Evolutionary conservation across 352 stramenopile genomes (phyloP).

Genomic region (Globisporangium spinosum): DNA sequence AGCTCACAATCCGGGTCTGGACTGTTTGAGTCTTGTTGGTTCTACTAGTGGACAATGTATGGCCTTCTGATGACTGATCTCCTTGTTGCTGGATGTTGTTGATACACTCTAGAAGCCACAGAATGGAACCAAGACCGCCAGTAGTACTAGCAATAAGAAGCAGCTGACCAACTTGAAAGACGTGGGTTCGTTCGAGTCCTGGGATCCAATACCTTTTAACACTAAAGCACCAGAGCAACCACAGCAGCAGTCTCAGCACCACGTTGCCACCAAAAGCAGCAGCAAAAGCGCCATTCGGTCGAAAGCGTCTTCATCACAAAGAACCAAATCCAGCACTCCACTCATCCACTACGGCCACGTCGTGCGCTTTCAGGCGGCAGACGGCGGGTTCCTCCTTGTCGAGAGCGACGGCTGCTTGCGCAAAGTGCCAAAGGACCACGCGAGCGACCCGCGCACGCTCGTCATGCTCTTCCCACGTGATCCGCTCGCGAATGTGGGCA

Average conservation of each 20-base stretch:
- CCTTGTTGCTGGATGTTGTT: neutral
- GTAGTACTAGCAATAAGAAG: neutral
- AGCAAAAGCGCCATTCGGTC: neutral
- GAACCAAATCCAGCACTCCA: neutral
- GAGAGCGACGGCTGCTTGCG: slow-evolving; percentile 31
- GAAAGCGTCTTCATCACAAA: neutral
- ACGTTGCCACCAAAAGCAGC: neutral
- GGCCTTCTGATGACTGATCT: neutral
- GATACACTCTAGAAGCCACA: neutral
- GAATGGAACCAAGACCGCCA: neutral
- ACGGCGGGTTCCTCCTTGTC: slow-evolving; percentile 38
- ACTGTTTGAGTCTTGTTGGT: too few relatives aligned
- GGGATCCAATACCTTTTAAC: neutral
- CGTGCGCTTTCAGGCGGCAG: slow-evolving; percentile 36
- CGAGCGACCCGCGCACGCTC: slow-evolving; percentile 30
- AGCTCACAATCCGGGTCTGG: slow-evolving; percentile 34
- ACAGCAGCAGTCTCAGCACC: neutral
- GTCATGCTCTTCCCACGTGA: slow-evolving; percentile 39
- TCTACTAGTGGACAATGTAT: too few relatives aligned
- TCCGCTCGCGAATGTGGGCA: slow-evolving; percentile 16
- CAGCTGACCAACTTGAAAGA: slow-evolving; percentile 4
- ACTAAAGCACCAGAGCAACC: neutral
- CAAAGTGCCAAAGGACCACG: slow-evolving; percentile 24
- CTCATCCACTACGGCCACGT: slow-evolving; percentile 32
- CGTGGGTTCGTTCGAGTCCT: neutral